Conservation (phyloP, 139 green algal species). For the Chlorella sorokiniana region DNA sequence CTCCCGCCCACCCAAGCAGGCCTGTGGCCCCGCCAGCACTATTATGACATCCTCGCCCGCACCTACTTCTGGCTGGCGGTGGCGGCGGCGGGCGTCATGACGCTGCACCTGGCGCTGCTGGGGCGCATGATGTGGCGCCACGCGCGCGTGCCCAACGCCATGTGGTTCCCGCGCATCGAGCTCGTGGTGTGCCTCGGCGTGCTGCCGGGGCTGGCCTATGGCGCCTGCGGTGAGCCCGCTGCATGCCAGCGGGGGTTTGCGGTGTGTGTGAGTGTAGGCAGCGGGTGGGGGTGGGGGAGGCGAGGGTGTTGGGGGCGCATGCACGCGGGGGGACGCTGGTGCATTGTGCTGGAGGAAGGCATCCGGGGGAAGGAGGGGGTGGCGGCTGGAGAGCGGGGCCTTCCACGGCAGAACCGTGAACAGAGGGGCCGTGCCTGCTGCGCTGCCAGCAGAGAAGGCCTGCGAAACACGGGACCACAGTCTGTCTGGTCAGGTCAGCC, state of each 20-base stretch:
- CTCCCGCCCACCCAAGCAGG: too few relatives aligned
- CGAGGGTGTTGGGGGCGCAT: neutral
- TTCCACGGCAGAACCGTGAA: too few relatives aligned
- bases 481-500: too few relatives aligned
- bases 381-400: too few relatives aligned
- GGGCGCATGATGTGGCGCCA: slow-evolving; percentile 19
- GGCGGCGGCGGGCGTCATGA: slow-evolving; percentile 5
- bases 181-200: slow-evolving; percentile 29
- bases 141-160: slow-evolving; percentile 14
- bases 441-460: too few relatives aligned
- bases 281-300: neutral
- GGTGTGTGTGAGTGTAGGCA: neutral
- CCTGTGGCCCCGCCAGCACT: neutral
- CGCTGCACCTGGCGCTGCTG: neutral
- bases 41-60: slow-evolving; percentile 28
- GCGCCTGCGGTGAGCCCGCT: slow-evolving; percentile 17
- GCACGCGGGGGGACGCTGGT: too few relatives aligned
- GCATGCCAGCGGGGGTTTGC: neutral
- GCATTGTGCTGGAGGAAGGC: too few relatives aligned
- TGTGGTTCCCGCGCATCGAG: slow-evolving; percentile 46
- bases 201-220: slow-evolving; percentile 34
- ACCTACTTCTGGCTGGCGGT: slow-evolving; percentile 37
- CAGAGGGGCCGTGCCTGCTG: too few relatives aligned
- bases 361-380: too few relatives aligned
- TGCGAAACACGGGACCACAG: too few relatives aligned